Percentiles rank a stretch among this genome's conserved stretches.
Evolutionary conservation across 345 rosid species (phyloP).

Genomic region (Viola odorata): DNA sequence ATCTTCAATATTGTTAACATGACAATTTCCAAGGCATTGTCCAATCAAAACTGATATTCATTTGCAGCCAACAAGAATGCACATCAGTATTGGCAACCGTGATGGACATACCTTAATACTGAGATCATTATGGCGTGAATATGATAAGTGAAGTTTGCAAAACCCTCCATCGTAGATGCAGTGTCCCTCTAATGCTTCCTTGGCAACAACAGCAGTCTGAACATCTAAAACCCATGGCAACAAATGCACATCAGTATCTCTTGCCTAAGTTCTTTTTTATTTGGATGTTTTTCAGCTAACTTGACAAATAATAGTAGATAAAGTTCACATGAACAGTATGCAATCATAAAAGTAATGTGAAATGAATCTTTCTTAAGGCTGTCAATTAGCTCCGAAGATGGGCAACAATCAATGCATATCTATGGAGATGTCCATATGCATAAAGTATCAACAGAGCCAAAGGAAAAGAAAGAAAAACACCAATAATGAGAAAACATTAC

Average conservation of each 20-base stretch:
- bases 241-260: constrained; percentile 3
- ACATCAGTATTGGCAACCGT: background rate
- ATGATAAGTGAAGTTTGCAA: constrained; percentile 94
- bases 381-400: too few species aligned
- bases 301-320: too few species aligned
- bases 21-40: background rate
- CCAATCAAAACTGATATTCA: background rate
- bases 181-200: constrained; percentile 98
- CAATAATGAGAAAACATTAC: too few species aligned
- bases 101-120: constrained; percentile 67
- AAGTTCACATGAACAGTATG: too few species aligned
- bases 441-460: too few species aligned
- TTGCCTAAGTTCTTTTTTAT: too few species aligned
- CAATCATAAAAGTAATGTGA: too few species aligned
- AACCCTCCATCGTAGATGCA: constrained; percentile 97
- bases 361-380: too few species aligned
- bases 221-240: constrained; percentile 55
- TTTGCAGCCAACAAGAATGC: background rate
- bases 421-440: too few species aligned
- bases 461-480: too few species aligned
- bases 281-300: too few species aligned
- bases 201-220: constrained; percentile 86
- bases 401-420: too few species aligned
- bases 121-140: constrained; percentile 93
- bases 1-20: background rate